phyloP scores from a whole-genome alignment of 169 alveolate genomes.

The Eimeria praecox region DNA sequence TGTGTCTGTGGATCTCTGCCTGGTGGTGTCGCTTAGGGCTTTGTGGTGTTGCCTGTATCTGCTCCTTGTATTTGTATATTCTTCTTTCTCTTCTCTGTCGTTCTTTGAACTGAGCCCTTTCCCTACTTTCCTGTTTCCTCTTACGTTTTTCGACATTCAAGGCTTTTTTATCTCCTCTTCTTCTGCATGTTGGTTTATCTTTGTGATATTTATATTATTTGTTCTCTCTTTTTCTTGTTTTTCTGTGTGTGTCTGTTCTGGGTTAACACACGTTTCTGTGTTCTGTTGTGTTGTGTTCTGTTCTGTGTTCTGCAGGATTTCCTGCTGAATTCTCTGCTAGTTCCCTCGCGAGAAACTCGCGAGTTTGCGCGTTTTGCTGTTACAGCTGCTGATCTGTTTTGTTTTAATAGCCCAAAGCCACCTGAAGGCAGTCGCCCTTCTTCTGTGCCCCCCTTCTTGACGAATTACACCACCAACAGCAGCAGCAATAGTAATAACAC shows the following conservation, averaged over 20 bases:
- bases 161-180: too few relatives aligned
- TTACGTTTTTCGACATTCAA: too few relatives aligned
- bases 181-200: too few relatives aligned
- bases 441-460: conserved; percentile 44
- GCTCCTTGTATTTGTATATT: too few relatives aligned
- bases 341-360: conserved; percentile 79
- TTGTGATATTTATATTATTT: too few relatives aligned
- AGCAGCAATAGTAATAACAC: neutral
- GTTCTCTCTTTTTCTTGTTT: too few relatives aligned
- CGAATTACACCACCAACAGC: conserved; percentile 54
- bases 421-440: conserved; percentile 65
- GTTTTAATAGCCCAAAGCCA: conserved; percentile 59
- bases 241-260: neutral
- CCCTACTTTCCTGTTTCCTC: too few relatives aligned
- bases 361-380: conserved; percentile 77
- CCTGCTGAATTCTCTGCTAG: neutral
- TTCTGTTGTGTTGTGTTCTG: neutral
- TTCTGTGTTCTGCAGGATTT: neutral
- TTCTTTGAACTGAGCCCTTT: too few relatives aligned
- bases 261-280: neutral
- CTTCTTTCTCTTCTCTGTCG: too few relatives aligned
- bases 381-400: conserved; percentile 41
- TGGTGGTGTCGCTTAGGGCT: neutral
- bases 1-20: neutral
- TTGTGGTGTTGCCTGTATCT: too few relatives aligned